phyloP scores from a whole-genome alignment of 805 yeast genomes.

The Lipomyces japonicus region DNA sequence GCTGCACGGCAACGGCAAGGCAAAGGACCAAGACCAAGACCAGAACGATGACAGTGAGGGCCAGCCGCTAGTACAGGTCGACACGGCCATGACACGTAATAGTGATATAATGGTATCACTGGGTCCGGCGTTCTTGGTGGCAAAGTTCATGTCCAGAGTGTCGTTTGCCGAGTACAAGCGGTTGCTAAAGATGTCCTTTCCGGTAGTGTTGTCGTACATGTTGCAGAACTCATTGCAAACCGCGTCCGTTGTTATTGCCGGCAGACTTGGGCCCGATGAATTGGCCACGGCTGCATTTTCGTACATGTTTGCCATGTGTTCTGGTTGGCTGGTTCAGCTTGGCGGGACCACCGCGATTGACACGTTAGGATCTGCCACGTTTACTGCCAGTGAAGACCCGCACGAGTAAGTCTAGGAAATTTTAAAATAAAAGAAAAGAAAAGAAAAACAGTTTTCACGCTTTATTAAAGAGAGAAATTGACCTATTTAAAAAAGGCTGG shows the following conservation, averaged over 20 bases:
- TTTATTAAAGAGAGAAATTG: not conserved
- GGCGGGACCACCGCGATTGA: conserved; percentile 33
- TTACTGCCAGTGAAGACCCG: conserved; percentile 29
- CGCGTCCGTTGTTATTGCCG: conserved; percentile 28
- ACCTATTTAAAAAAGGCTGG: conserved; percentile 11
- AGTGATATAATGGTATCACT: conserved; percentile 14
- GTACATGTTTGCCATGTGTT: conserved; percentile 32
- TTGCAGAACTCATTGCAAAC: conserved; percentile 32
- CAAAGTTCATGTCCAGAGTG: conserved; percentile 11
- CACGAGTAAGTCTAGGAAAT: conserved; percentile 23
- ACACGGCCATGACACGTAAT: conserved; percentile 21
- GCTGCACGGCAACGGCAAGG: too few relatives aligned
- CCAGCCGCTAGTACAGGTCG: conserved; percentile 4
- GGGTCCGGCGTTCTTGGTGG: conserved; percentile 12
- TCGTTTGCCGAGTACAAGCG: conserved; percentile 22
- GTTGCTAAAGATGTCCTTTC: conserved; percentile 27
- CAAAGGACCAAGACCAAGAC: too few relatives aligned
- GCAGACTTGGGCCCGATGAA: conserved; percentile 29
- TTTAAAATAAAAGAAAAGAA: too few relatives aligned
- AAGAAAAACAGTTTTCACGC: too few relatives aligned
- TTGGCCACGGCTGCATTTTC: conserved; percentile 30
- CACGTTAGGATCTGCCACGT: conserved; percentile 31
- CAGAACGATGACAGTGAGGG: not conserved
- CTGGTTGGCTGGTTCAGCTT: conserved; percentile 32
- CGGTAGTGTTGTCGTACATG: conserved; percentile 30